Base-by-base conservation (phyloP, 495 filamentous ascomycete genomes). In the Amphirosellinia nigrospora region DNA sequence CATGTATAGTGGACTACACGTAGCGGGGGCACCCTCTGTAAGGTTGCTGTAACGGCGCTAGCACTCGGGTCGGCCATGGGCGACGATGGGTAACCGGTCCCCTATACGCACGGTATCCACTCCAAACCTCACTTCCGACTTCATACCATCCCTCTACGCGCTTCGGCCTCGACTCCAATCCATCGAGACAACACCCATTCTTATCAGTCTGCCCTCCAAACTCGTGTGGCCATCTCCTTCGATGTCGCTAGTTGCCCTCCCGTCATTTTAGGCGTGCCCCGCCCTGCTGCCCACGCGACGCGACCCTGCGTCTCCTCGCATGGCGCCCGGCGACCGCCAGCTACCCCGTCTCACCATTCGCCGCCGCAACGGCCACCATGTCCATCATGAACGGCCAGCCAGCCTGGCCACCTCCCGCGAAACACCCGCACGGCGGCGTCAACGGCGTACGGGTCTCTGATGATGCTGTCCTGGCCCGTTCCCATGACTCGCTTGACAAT, bases 321-420 rank as follows among this genome's bases (percentile, higher is more conserved):
- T 86, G 84, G 84, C 84, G 81, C 75, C 81, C 74, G 81, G 83
- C 84, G 80, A 75, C 79, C 73, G 70, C 72, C 75, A 74, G 71
- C 74, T 64, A 48, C 72, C 70, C 59, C 69, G 74, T 74, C 71
- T 71, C 79, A 74, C 63, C 78, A 80, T 76, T 72, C 69, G 71
- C 74, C 64, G 71, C 72, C 74, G 60, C 61, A 61, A 64, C 71
- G 74, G 76, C 76, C 70, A 83, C 77, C 70, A 86, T 85, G 81
- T 83, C 86, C 75, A 82, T 85, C 77, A 77, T 82, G 71, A 86
- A 84, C 80, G 79, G 82, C 78, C 83, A 84, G 74, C 75, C 80
- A 68, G 72, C 72, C 76, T 86, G 85, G 85, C 81, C 80, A 41
- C 75, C 85, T 16, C 77, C 80, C 46, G 50, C 60, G 48, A 71